Evolutionary conservation across 2,329 filamentous ascomycete species (phyloP).

Genomic region (Pseudogymnoascus sp.): DNA sequence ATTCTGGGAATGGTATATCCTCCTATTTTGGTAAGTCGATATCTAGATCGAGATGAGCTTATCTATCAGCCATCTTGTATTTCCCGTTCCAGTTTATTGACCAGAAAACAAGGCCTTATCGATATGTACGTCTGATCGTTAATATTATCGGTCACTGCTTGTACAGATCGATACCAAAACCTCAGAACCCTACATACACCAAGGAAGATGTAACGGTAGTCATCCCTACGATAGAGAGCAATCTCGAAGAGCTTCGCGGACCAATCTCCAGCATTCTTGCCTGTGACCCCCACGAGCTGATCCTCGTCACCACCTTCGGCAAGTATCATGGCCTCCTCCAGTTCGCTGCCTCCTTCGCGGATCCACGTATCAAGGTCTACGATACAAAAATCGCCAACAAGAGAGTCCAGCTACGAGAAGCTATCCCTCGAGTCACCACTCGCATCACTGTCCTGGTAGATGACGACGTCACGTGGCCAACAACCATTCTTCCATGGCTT

Average conservation of each 20-base stretch:
- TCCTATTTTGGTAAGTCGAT: conserved; percentile 10
- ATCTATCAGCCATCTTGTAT: background rate
- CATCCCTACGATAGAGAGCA: conserved; percentile 85
- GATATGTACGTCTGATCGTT: conserved; percentile 78
- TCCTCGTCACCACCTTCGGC: conserved; percentile 80
- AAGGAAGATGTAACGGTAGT: conserved; percentile 87
- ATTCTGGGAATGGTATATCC: conserved; percentile 12
- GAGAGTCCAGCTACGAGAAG: conserved; percentile 85
- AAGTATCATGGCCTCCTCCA: conserved; percentile 64
- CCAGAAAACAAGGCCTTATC: conserved; percentile 60
- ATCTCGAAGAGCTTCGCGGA: conserved; percentile 73
- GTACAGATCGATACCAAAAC: conserved; percentile 79
- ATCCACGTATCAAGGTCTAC: conserved; percentile 64
- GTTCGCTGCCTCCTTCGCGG: conserved; percentile 56
- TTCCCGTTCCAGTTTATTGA: conserved; percentile 12
- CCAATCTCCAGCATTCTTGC: conserved; percentile 73
- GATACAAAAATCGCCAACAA: conserved; percentile 87
- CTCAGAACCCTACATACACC: conserved; percentile 66
- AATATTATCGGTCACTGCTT: conserved; percentile 81
- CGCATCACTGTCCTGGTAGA: conserved; percentile 87
- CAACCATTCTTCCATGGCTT: conserved; percentile 82
- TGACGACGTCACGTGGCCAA: conserved; percentile 91
- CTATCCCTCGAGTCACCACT: conserved; percentile 78
- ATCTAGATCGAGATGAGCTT: background rate
- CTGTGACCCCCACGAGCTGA: conserved; percentile 64